phyloP scores from a whole-genome alignment of 202 grass and related monocot genomes.

The Digitaria exilis region DNA sequence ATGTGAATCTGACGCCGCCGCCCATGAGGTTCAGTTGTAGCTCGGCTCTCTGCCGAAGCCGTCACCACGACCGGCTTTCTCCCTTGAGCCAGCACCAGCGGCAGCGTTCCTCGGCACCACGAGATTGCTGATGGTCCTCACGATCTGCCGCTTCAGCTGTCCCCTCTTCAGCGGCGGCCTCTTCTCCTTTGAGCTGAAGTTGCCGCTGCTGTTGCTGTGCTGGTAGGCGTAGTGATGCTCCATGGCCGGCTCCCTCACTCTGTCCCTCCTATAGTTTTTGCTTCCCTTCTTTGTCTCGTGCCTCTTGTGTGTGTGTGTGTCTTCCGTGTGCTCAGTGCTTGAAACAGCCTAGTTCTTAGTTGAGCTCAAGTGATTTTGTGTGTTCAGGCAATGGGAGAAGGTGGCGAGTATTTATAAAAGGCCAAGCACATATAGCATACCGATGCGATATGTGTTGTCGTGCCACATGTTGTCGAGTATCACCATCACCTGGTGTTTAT shows the following conservation, averaged over 20 bases:
- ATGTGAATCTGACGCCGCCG: neutral
- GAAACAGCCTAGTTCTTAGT: neutral
- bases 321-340: neutral
- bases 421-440: neutral
- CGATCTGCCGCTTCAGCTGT: conserved; percentile 47
- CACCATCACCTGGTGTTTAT: neutral
- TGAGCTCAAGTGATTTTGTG: neutral
- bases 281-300: neutral
- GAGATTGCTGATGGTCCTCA: conserved; percentile 39
- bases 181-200: conserved; percentile 30
- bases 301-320: neutral
- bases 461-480: neutral
- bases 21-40: conserved; percentile 28
- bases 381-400: neutral
- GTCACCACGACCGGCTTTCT: neutral
- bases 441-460: neutral
- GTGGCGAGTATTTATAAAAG: conserved; percentile 34
- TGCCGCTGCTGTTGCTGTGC: neutral
- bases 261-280: neutral
- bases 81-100: neutral
- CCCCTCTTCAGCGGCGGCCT: conserved; percentile 54
- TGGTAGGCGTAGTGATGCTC: conserved; percentile 3
- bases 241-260: neutral
- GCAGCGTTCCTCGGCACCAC: conserved; percentile 30
- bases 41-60: conserved; percentile 14